These are phyloP conservation scores for Dacryopinax spathularia DNA, from an alignment of 768 basidiomycete species.

Conservation along the genomic window DNA sequence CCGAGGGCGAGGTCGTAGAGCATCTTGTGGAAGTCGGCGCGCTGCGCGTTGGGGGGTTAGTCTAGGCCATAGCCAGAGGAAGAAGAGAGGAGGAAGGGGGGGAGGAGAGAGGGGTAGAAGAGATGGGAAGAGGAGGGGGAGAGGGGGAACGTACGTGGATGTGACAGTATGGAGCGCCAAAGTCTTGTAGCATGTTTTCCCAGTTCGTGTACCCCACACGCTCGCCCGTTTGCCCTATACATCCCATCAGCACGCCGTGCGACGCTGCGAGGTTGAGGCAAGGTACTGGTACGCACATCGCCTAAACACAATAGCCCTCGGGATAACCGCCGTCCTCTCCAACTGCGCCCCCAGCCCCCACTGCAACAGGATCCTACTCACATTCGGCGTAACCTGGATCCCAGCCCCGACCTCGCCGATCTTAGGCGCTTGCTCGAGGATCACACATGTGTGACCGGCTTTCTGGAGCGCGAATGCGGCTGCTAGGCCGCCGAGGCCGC, in stretches of 20 bases:
- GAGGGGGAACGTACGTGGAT: slow-evolving; percentile 23
- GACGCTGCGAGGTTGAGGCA: too few relatives aligned
- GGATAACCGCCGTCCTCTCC: slow-evolving; percentile 28
- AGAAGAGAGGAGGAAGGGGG: too few relatives aligned
- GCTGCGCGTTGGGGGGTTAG: too few relatives aligned
- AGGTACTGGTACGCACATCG: slow-evolving; percentile 20
- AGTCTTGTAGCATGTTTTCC: slow-evolving; percentile 31
- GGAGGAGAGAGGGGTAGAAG: neutral
- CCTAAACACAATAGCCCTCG: slow-evolving; percentile 28
- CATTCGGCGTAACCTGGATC: slow-evolving; percentile 45
- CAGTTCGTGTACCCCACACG: slow-evolving; percentile 34
- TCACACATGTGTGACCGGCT: slow-evolving; percentile 45
- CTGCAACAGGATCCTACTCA: slow-evolving; percentile 37
- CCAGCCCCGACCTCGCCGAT: slow-evolving; percentile 28
- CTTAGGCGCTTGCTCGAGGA: slow-evolving; percentile 39
- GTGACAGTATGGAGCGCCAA: slow-evolving; percentile 35
- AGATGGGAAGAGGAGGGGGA: neutral
- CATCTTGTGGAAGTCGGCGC: slow-evolving; percentile 37
- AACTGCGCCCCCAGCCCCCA: slow-evolving; percentile 41
- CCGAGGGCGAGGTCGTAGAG: slow-evolving; percentile 29
- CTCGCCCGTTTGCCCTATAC: slow-evolving; percentile 25
- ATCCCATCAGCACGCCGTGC: neutral
- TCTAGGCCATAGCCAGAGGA: too few relatives aligned
- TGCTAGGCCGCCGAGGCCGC: slow-evolving; percentile 44
- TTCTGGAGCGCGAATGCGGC: slow-evolving; percentile 40